These are phyloP conservation scores for Lactifluus volemus DNA, from an alignment of 768 basidiomycete species.

Conservation along the genomic window DNA sequence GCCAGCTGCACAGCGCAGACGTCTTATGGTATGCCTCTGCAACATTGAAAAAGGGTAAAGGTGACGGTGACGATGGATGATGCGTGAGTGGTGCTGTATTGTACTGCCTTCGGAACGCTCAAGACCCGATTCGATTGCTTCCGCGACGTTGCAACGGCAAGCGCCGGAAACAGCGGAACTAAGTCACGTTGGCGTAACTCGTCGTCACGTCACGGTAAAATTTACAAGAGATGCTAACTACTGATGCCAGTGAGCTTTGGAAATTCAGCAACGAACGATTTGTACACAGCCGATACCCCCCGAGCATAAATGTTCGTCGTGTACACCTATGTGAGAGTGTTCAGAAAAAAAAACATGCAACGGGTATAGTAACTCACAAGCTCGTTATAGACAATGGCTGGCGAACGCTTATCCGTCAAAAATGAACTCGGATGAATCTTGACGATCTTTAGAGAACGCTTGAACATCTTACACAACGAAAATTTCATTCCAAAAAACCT, in stretches of 20 bases:
- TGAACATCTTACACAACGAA: conserved; percentile 3
- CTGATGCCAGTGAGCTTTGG: conserved; percentile 10
- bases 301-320: conserved; percentile 85
- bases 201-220: no score
- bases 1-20: conserved; percentile 27
- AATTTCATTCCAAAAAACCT: conserved; percentile 21
- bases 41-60: conserved; percentile 25
- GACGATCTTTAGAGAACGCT: conserved; percentile 40
- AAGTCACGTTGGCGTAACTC: no score
- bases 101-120: no score
- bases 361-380: conserved; percentile 45
- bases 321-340: conserved; percentile 42
- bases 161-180: not conserved
- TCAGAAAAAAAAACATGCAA: not conserved
- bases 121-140: not conserved
- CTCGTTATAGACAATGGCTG: conserved; percentile 89
- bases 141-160: not conserved
- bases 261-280: conserved; percentile 35
- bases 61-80: not conserved
- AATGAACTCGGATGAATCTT: conserved; percentile 90
- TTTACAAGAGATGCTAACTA: no score
- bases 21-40: conserved; percentile 30
- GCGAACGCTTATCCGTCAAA: conserved; percentile 70
- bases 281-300: conserved; percentile 78
- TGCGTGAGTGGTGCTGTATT: not conserved